Base-by-base conservation (phyloP, 2,329 filamentous ascomycete genomes). In the Aspergillus tamarii region DNA sequence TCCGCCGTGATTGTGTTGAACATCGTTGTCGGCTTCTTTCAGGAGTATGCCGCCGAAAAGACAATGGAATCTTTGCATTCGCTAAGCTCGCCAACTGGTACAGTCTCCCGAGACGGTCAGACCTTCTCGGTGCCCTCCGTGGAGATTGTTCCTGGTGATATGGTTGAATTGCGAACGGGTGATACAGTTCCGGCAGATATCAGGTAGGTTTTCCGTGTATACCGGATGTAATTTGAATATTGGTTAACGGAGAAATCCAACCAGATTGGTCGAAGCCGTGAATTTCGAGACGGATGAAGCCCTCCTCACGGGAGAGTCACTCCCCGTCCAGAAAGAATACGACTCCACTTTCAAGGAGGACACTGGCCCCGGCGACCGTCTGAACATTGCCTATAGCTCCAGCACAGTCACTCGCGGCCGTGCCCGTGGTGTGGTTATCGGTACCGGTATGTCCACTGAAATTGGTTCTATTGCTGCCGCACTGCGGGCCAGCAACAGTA, bases 241-340 rank as follows among this genome's bases (percentile, higher is more conserved):
- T 11, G 10, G 23, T 3, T 28, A 34, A 53, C 50, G 12, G 19
- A 1, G 1, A 3, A 52, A 41, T 53, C 14, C 16, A 1, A 9
- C 12, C 53, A 41, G 80, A 81, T 45, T 80, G 60, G 76, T 84
- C 60, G 83, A 85, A 71, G 76, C 83, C 61, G 86, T 92, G 76
- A 92, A 93, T 75, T 80, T 93, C 65, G 89, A 89, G 60, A 89
- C 89, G 62, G 90, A 94, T 65, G 86, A 87, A 69, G 83, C 84
- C 28, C 82, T 87, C 56, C 78, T 88, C 45, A 88, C 85, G 16
- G 86, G 86, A 58, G 86, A 88, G 74, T 85, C 86, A 34, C 74
- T 86, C 9, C 85, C 86, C n/a, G 84, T 88, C 8, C 81, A 79
- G 73, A 84, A 88, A 76, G 79, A 83, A 59, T 73, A 72, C 21